Percentiles rank a stretch among this genome's conserved stretches.
Evolutionary conservation across 371 early-diverging fungal species (phyloP).

Genomic region (Dichotomocladium elegans): DNA sequence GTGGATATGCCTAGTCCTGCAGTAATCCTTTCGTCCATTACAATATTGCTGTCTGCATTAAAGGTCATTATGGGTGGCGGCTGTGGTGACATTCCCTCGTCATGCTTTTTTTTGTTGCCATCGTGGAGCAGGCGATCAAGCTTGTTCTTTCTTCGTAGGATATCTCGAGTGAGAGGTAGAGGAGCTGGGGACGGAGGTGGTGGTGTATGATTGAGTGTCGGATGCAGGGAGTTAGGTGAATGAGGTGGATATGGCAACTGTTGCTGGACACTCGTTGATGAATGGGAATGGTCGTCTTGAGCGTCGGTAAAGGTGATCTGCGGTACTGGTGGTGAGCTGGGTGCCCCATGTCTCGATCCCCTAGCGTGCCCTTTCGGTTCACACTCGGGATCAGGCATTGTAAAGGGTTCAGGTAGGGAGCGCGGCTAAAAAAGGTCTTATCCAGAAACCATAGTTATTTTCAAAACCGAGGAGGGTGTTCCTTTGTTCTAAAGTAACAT

Average conservation of each 20-base stretch:
- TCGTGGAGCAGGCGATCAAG: conserved; percentile 27
- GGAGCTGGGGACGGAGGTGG: conserved; percentile 8
- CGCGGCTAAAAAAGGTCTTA: too few relatives aligned
- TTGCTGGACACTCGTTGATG: conserved; percentile 3
- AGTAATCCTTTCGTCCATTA: conserved; percentile 32
- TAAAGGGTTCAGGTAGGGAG: too few relatives aligned
- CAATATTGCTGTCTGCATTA: conserved; percentile 5
- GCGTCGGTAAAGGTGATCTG: conserved; percentile 37
- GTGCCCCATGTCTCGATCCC: neutral
- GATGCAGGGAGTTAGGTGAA: conserved; percentile 11
- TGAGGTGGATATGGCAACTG: conserved; percentile 3
- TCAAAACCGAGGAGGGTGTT: too few relatives aligned
- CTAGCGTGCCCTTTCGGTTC: conserved; percentile 4
- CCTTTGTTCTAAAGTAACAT: too few relatives aligned
- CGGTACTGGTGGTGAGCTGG: conserved; percentile 19
- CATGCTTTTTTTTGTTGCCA: conserved; percentile 2
- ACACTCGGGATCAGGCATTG: conserved; percentile 20
- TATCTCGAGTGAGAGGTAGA: conserved; percentile 44
- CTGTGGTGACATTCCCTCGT: neutral
- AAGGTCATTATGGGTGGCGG: conserved; percentile 5
- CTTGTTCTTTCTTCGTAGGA: conserved; percentile 37
- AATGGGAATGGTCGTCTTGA: neutral
- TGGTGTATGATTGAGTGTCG: neutral
- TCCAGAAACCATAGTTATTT: too few relatives aligned
- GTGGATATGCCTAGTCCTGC: conserved; percentile 31